Percentiles rank a stretch among this genome's conserved stretches.
These are phyloP conservation scores for Hylodesmum podocarpum DNA, from an alignment of 306 rosid genomes.

Conservation along the genomic window DNA sequence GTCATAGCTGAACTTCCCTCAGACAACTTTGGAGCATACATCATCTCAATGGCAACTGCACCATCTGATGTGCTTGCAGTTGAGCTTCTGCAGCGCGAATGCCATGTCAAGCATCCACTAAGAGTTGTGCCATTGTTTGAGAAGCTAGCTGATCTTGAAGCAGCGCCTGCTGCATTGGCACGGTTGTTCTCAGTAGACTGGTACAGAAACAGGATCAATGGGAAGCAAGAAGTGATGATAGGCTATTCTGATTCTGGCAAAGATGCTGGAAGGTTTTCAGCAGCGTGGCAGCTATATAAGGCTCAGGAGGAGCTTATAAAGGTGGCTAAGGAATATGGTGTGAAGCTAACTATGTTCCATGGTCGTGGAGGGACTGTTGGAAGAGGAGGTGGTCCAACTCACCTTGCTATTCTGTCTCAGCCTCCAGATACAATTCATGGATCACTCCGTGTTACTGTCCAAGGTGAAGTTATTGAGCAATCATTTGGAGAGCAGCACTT, in stretches of 20 bases:
- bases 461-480: slow-evolving; percentile 93
- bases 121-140: slow-evolving; percentile 93
- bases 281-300: slow-evolving; percentile 93
- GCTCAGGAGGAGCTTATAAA: slow-evolving; percentile 91
- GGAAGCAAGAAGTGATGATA: slow-evolving; percentile 97
- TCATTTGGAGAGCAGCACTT: slow-evolving; percentile 83
- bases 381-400: slow-evolving; percentile 94
- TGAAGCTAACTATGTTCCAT: slow-evolving; percentile 91
- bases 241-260: slow-evolving; percentile 97
- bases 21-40: slow-evolving; percentile 85
- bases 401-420: slow-evolving; percentile 92
- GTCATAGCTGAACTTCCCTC: slow-evolving; percentile 86
- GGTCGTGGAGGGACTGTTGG: slow-evolving; percentile 99
- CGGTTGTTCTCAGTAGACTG: slow-evolving; percentile 81
- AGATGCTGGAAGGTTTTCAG: slow-evolving; percentile 93
- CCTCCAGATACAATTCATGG: slow-evolving; percentile 93
- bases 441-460: slow-evolving; percentile 92
- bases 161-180: slow-evolving; percentile 82
- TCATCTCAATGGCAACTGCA: slow-evolving; percentile 94
- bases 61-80: slow-evolving; percentile 92
- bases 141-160: slow-evolving; percentile 84
- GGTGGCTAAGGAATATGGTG: slow-evolving; percentile 77
- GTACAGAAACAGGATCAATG: slow-evolving; percentile 71
- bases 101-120: slow-evolving; percentile 64
- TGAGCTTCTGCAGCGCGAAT: slow-evolving; percentile 82